Evolutionary conservation across 2,329 filamentous ascomycete species (phyloP).

Genomic region (Phaeosphaeriaceae sp.): DNA sequence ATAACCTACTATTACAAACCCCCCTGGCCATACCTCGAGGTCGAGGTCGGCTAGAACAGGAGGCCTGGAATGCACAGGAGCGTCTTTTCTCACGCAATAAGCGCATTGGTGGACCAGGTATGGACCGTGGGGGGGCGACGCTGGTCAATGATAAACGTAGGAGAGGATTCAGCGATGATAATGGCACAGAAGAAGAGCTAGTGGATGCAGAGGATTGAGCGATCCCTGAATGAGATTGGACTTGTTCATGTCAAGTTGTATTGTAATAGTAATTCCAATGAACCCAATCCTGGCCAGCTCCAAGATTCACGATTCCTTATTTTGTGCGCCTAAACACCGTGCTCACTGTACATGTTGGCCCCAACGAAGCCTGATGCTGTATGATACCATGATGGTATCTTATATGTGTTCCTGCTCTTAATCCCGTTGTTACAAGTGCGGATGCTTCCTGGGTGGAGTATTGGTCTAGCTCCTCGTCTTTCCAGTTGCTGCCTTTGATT

Average conservation of each 20-base stretch:
- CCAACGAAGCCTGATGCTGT: background rate
- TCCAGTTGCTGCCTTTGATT: slow-evolving; percentile 32
- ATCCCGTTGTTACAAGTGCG: too few species aligned
- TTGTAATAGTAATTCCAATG: background rate
- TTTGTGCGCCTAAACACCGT: slow-evolving; percentile 12
- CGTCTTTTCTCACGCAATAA: slow-evolving; percentile 58
- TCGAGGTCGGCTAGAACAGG: slow-evolving; percentile 50
- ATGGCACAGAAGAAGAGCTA: slow-evolving; percentile 56
- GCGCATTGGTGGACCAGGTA: slow-evolving; percentile 57
- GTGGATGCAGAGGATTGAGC: slow-evolving; percentile 38
- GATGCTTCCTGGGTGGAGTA: background rate
- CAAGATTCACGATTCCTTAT: background rate
- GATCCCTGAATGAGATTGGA: too few species aligned
- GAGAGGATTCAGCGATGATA: slow-evolving; percentile 57
- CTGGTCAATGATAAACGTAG: slow-evolving; percentile 61
- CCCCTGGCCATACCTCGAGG: slow-evolving; percentile 34
- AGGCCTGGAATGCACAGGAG: slow-evolving; percentile 53
- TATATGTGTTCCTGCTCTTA: too few species aligned
- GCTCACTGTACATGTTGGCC: background rate
- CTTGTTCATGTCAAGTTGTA: background rate
- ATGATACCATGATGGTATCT: too few species aligned
- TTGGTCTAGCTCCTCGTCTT: slow-evolving; percentile 29
- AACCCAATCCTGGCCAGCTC: background rate
- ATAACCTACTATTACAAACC: slow-evolving; percentile 1
- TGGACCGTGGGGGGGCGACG: slow-evolving; percentile 60